Evolutionary conservation across 805 yeast species (phyloP), one percentile per base, ranked within the genome.

Genomic region (Danielia oregonensis): DNA sequence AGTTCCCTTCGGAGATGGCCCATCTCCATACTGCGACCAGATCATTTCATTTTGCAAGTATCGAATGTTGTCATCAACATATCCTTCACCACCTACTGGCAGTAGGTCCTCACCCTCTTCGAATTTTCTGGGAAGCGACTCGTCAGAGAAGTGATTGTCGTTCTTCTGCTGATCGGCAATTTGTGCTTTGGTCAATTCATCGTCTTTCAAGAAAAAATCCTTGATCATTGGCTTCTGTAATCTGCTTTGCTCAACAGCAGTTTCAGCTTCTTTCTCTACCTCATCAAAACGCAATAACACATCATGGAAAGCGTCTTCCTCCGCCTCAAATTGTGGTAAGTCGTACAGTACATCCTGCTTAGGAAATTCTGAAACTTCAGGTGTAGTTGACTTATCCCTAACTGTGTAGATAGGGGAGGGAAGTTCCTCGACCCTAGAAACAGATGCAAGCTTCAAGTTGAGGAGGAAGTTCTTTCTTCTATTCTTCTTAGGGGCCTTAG

Each of bases 101-200:
- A 21, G 23, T 21, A 8, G 23, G 10, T 10, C 23, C 10, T 21
- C 9, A 24, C 12, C 12, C 26, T 6, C 6, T 6, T 31, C 25
- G 5, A 34, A 23, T n/a, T 29, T 26, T 12, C 37, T 34, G 6
- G 43, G 40, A 12, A 48, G 36, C 9, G 44, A 43, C 8, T 48
- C 52, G 18, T 33, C 44, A 3, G 50, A 47, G n/a, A 26, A 24
- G 5, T 37, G 39, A 11, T 30, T 36, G 26, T 66, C 71, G 27
- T 54, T 59, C 13, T 50, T 37, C 39, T 63, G 61, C 37, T 60
- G 70, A 40, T 66, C 70, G 23, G 51, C 55, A 33, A 66, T 67
- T 39, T 66, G 72, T 22, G 57, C 71, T 22, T 44, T 48, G 1
- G 70, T 60, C 38, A 67, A 54, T 36, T 67, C 72, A 35, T 66